Percentiles rank a stretch among this genome's conserved stretches.
These are phyloP conservation scores for Colletotrichum graminicola DNA, from an alignment of 2,329 filamentous ascomycete species.

Conservation along the genomic window DNA sequence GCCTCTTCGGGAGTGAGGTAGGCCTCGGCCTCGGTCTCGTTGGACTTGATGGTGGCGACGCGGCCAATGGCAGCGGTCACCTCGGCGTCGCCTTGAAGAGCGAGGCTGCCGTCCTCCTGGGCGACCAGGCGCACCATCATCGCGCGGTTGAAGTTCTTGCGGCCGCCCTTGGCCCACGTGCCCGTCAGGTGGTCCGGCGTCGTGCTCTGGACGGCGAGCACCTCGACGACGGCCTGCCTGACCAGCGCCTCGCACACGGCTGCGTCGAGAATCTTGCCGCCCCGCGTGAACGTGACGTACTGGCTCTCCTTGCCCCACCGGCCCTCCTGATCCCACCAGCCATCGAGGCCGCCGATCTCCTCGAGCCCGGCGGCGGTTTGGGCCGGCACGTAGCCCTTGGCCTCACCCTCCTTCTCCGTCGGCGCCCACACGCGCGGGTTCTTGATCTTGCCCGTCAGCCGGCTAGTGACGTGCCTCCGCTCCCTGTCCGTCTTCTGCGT, in stretches of 20 bases:
- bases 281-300: conserved; percentile 58
- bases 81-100: conserved; percentile 53
- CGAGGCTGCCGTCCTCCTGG: conserved; percentile 54
- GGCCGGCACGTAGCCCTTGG: conserved; percentile 61
- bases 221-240: conserved; percentile 66
- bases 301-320: conserved; percentile 63
- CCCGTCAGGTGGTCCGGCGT: conserved; percentile 44
- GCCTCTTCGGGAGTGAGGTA: conserved; percentile 56
- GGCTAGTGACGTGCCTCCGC: conserved; percentile 11
- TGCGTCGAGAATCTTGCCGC: conserved; percentile 56
- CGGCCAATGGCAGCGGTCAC: conserved; percentile 37
- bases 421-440: conserved; percentile 27
- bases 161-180: conserved; percentile 49
- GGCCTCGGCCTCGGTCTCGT: conserved; percentile 44
- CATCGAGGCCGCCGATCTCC: conserved; percentile 59
- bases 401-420: conserved; percentile 15
- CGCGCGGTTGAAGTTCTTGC: conserved; percentile 47
- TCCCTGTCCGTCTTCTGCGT: not conserved
- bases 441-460: conserved; percentile 17
- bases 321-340: conserved; percentile 68
- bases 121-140: conserved; percentile 55
- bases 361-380: conserved; percentile 59
- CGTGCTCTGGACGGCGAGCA: conserved; percentile 55
- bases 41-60: conserved; percentile 42
- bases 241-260: conserved; percentile 62